phyloP scores from a whole-genome alignment of 805 yeast species.

The Saturnispora diversa region DNA sequence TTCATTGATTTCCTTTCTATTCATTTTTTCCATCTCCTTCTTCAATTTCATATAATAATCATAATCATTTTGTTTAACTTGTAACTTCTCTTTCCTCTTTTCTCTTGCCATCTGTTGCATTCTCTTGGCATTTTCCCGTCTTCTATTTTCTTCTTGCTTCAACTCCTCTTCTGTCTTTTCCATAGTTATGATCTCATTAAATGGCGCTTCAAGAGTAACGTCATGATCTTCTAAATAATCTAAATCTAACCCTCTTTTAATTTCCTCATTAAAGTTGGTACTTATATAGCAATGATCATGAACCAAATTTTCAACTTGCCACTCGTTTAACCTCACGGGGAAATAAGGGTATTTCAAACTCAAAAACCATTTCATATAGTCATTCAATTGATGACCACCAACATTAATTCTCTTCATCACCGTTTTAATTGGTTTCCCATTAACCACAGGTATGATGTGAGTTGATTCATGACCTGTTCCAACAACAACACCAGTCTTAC shows the following conservation, averaged over 20 bases:
- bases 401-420: conserved; percentile 78
- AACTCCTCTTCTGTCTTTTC: conserved; percentile 83
- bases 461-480: conserved; percentile 80
- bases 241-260: conserved; percentile 47
- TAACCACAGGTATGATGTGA: conserved; percentile 69
- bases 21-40: conserved; percentile 41
- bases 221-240: conserved; percentile 62
- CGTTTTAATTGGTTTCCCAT: conserved; percentile 56
- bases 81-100: conserved; percentile 68
- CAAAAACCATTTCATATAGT: conserved; percentile 54
- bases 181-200: conserved; percentile 52
- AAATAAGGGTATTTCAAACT: conserved; percentile 85
- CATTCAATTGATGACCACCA: conserved; percentile 77
- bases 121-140: conserved; percentile 78
- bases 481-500: conserved; percentile 62
- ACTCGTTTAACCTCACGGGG: conserved; percentile 60
- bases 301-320: conserved; percentile 60
- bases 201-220: conserved; percentile 75
- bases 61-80: conserved; percentile 73
- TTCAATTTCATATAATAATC: conserved; percentile 58
- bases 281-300: conserved; percentile 77
- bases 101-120: conserved; percentile 90
- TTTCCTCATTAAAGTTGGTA: conserved; percentile 55
- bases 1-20: conserved; percentile 46
- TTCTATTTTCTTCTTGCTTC: conserved; percentile 63